phyloP scores from a whole-genome alignment of 768 basidiomycete species.

The Holtermannia corniformis region DNA sequence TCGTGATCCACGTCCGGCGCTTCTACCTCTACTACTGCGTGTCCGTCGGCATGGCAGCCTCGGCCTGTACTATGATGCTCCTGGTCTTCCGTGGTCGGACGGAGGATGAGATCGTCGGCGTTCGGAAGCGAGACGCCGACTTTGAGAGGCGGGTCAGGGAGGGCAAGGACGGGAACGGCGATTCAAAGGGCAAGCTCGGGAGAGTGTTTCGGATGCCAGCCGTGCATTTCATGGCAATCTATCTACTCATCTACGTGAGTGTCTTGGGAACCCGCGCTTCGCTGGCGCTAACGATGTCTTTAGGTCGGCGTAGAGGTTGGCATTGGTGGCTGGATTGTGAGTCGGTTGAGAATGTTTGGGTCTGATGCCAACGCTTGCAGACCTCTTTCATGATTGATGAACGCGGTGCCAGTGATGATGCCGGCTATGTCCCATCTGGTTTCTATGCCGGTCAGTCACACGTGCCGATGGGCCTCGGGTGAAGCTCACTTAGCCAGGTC shows the following conservation, averaged over 20 bases:
- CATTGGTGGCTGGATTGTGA: slow-evolving; percentile 39
- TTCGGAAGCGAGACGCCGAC: not conserved
- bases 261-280: too few species aligned
- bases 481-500: slow-evolving; percentile 8
- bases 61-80: slow-evolving; percentile 50
- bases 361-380: slow-evolving; percentile 2
- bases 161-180: slow-evolving; percentile 3
- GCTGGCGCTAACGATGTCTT: too few species aligned
- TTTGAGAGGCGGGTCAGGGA: not conserved
- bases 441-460: slow-evolving; percentile 38
- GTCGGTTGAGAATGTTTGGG: slow-evolving; percentile 11
- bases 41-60: slow-evolving; percentile 57
- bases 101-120: slow-evolving; percentile 54
- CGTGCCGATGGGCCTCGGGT: not conserved
- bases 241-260: slow-evolving; percentile 40
- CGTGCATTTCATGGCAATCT: slow-evolving; percentile 38
- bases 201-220: slow-evolving; percentile 29
- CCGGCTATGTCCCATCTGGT: slow-evolving; percentile 40
- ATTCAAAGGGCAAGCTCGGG: slow-evolving; percentile 26
- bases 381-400: slow-evolving; percentile 30
- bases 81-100: slow-evolving; percentile 58
- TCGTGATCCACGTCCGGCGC: slow-evolving; percentile 41
- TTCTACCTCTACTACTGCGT: slow-evolving; percentile 57
- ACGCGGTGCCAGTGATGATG: slow-evolving; percentile 21
- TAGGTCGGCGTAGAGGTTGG: slow-evolving; percentile 42